Percentiles rank a stretch among this genome's conserved stretches.
phyloP scores from a whole-genome alignment of 306 rosid genomes.

The Begonia peltatifolia region DNA sequence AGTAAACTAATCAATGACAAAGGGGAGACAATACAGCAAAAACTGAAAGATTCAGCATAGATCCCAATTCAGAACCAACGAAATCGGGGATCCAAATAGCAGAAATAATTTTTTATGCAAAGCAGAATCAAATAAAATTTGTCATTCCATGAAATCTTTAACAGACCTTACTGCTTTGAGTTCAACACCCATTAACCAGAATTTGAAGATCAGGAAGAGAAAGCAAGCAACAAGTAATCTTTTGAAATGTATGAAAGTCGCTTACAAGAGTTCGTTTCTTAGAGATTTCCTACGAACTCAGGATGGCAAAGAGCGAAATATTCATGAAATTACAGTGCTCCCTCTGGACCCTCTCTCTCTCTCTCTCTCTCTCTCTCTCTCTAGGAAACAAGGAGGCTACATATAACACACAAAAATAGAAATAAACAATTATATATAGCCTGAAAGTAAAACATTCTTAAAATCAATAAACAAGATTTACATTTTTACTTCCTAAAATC shows the following conservation, averaged over 20 bases:
- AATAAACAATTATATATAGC: no score
- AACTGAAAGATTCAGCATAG: slow-evolving; percentile 71
- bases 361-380: background rate
- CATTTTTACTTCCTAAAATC: no score
- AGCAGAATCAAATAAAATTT: background rate
- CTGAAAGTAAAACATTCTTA: no score
- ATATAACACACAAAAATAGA: no score
- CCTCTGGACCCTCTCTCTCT: slow-evolving; percentile 9
- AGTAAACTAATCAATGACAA: slow-evolving; percentile 11
- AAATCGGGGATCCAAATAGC: slow-evolving; percentile 34
- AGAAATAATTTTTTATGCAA: slow-evolving; percentile 9
- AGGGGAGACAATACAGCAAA: slow-evolving; percentile 26
- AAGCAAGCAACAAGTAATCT: no score
- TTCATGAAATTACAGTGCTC: slow-evolving; percentile 25
- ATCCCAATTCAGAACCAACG: slow-evolving; percentile 72
- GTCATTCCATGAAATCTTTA: no score
- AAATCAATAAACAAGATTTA: no score
- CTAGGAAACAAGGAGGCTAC: background rate
- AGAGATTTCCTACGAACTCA: slow-evolving; percentile 25
- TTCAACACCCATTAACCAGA: background rate
- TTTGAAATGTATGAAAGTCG: slow-evolving; percentile 1
- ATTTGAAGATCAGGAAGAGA: background rate
- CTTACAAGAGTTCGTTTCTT: slow-evolving; percentile 50
- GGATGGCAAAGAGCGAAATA: slow-evolving; percentile 40
- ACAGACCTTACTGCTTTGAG: no score